Evolutionary conservation across 176 grass and related monocot species (phyloP), one percentile per base, ranked within the genome.

Genomic region (Canna indica): DNA sequence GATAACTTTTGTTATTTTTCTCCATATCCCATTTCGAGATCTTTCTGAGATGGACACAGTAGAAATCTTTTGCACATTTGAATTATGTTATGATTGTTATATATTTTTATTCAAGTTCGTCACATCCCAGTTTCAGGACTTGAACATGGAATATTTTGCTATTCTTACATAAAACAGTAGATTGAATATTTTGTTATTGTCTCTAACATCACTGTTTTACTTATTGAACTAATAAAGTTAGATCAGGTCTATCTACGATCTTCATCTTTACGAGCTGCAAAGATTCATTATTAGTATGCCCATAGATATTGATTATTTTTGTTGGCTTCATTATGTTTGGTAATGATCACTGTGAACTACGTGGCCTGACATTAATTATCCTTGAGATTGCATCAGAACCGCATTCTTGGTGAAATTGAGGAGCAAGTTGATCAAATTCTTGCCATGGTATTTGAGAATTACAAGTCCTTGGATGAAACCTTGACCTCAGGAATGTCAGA

Each of bases 381-480:
- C 2, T 31, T 36, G 75, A 70, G 53, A 46, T 38, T 75, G 84
- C 54, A 69, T 70, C 76, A 99, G 94, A 99, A 99, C 62, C 88
- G 94, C 28, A 93, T 99, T 74, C 80, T 99, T 18, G 86, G 84
- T 64, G 90, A 99, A 88, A 86, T 90, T 28, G 82, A 92, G 78
- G 94, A 99, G 69, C 89, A 99, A 79, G 83, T 85, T 38, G 94
- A 90, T 48, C 94, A 90, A 73, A 87, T 88, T 78, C 70, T 99
- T 62, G 84, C 89, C 7, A 81, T 90, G 75, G 78, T 84, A 66
- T 93, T 93, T 71, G 89, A 99, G 75, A 99, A 99, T 73, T 99
- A 99, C 90, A 99, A 99, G 62, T 93, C 90, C 1, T 65, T 99
- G 5, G 78, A 99, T 85, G 94, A 99, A 14, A 90, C 86, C 50